Conservation (phyloP, 768 basidiomycete species). For the Kwoniella dendrophila region DNA sequence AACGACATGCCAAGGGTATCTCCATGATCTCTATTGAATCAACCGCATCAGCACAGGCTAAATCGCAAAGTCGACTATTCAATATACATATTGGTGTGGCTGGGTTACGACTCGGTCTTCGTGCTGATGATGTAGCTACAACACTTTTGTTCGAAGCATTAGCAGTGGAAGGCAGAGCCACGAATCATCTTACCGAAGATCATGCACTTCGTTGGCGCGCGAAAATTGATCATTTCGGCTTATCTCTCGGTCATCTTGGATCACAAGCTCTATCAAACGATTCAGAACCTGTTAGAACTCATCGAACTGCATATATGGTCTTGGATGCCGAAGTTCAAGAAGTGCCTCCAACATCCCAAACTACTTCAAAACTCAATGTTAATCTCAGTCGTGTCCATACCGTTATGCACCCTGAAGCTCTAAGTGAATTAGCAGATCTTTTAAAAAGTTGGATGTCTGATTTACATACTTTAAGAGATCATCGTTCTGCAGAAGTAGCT, state of each 20-base stretch:
- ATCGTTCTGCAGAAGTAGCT: conserved; percentile 73
- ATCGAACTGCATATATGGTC: conserved; percentile 78
- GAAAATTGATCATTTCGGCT: conserved; percentile 70
- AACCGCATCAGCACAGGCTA: conserved; percentile 3
- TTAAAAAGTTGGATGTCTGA: conserved; percentile 64
- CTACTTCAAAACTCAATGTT: conserved; percentile 58
- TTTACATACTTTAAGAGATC: conserved; percentile 70
- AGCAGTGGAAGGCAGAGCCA: conserved; percentile 32
- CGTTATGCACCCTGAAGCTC: conserved; percentile 90
- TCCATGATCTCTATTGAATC: conserved; percentile 7
- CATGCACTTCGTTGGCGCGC: conserved; percentile 67
- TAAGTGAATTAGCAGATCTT: conserved; percentile 80
- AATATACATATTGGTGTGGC: conserved; percentile 33
- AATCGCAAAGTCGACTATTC: conserved; percentile 9
- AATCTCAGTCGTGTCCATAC: conserved; percentile 78
- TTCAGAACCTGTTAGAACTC: conserved; percentile 63
- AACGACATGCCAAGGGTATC: conserved; percentile 13
- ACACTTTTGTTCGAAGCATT: conserved; percentile 45
- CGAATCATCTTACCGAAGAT: conserved; percentile 53
- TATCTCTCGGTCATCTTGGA: conserved; percentile 73
- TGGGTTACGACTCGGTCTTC: conserved; percentile 42
- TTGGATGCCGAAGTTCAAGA: conserved; percentile 66
- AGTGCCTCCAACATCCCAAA: conserved; percentile 21
- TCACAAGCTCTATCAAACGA: conserved; percentile 55
- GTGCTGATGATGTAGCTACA: conserved; percentile 48